Percentiles rank a stretch among this genome's conserved stretches.
Conservation (phyloP, 257 asterid species). For the Rhazya stricta region DNA sequence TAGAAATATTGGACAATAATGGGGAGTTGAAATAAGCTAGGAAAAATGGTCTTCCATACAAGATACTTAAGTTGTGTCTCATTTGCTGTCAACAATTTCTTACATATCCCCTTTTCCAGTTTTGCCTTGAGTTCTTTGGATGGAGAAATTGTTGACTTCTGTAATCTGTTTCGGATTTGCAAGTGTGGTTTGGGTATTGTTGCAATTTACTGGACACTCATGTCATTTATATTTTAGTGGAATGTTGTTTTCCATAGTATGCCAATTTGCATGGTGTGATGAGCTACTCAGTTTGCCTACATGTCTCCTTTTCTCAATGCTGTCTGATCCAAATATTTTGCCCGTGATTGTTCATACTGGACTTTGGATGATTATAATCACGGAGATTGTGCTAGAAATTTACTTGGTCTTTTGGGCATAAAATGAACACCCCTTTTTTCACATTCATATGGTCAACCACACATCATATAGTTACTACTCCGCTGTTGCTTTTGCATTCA, state of each 20-base stretch:
- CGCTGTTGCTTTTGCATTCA: no score
- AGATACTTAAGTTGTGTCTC: no score
- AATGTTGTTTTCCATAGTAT: no score
- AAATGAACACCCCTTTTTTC: background rate
- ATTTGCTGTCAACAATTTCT: background rate
- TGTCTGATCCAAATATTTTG: background rate
- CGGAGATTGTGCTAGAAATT: background rate
- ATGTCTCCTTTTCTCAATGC: background rate
- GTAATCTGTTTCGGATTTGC: background rate
- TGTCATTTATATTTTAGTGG: background rate
- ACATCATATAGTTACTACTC: background rate
- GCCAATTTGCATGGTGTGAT: no score
- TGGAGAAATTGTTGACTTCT: background rate
- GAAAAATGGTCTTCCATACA: background rate
- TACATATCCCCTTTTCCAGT: background rate
- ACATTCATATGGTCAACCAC: background rate
- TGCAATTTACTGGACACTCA: background rate
- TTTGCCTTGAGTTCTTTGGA: background rate
- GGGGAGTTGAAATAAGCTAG: background rate
- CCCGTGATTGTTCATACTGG: background rate
- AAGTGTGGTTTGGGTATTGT: background rate
- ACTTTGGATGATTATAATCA: background rate
- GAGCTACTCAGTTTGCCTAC: no score
- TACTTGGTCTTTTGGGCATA: background rate
- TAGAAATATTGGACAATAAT: background rate